A percentile compares a stretch with the other conserved stretches of the same genome.
Evolutionary conservation across 257 asterid genomes (phyloP).

Genomic region (Echium plantagineum): DNA sequence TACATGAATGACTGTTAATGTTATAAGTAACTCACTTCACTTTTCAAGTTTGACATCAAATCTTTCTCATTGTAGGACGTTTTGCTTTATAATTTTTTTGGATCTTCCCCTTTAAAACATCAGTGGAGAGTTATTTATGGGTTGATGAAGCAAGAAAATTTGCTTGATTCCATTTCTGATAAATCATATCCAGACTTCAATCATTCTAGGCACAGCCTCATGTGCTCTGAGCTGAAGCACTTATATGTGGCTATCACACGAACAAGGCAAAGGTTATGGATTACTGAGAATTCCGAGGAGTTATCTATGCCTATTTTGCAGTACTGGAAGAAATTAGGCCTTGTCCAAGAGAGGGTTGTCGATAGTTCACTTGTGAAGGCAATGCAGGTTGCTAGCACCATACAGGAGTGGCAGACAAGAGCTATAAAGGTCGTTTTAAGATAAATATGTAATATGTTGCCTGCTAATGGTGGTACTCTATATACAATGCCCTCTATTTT

Average conservation of each 20-base stretch:
- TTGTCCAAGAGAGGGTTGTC: conserved; percentile 38
- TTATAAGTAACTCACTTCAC: not conserved
- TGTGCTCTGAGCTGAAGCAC: conserved; percentile 63
- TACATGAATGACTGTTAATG: too few relatives aligned
- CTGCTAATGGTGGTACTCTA: too few relatives aligned
- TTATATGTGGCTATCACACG: conserved; percentile 64
- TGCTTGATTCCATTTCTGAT: conserved; percentile 22
- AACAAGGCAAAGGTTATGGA: conserved; percentile 66
- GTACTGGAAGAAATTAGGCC: conserved; percentile 45
- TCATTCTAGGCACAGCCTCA: conserved; percentile 33
- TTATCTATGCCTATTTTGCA: conserved; percentile 47
- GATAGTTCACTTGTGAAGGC: conserved; percentile 47
- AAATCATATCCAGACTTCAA: conserved; percentile 37
- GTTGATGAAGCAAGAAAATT: conserved; percentile 31
- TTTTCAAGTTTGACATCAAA: not conserved
- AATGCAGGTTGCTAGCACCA: conserved; percentile 57
- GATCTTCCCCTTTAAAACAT: conserved; percentile 46
- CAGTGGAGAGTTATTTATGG: conserved; percentile 68
- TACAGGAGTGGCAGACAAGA: conserved; percentile 54
- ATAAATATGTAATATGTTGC: not conserved
- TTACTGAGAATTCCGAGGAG: conserved; percentile 44
- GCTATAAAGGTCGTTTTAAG: conserved; percentile 43
- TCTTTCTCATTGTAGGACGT: conserved; percentile 38
- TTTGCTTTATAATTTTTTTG: conserved; percentile 46
- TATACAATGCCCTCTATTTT: too few relatives aligned